phyloP scores from a whole-genome alignment of 2,329 filamentous ascomycete genomes.

The Blastomyces gilchristii region DNA sequence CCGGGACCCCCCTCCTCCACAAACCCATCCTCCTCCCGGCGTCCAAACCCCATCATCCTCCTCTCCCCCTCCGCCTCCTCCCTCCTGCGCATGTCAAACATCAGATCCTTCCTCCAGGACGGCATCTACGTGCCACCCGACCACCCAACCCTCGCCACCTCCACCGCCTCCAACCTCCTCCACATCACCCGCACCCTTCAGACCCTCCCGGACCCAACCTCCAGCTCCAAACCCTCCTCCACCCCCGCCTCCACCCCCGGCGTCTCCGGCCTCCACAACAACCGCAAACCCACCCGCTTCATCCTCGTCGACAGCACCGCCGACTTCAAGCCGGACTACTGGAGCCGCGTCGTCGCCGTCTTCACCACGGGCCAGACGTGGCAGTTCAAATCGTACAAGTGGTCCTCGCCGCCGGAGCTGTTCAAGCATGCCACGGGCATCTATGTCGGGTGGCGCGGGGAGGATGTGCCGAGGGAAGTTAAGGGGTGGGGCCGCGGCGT shows the following conservation, averaged over 20 bases:
- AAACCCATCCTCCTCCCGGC: conserved; percentile 32
- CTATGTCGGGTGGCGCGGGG: conserved; percentile 84
- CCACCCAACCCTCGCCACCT: conserved; percentile 48
- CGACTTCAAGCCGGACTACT: conserved; percentile 97
- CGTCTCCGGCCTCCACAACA: conserved; percentile 31
- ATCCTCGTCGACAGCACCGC: conserved; percentile 89
- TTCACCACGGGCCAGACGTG: conserved; percentile 96
- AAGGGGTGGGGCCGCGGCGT: conserved; percentile 80
- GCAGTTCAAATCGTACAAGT: conserved; percentile 99
- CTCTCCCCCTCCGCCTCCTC: conserved; percentile 93
- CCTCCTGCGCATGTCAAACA: conserved; percentile 87
- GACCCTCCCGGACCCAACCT: conserved; percentile 29
- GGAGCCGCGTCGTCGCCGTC: conserved; percentile 86
- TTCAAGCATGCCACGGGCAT: conserved; percentile 82
- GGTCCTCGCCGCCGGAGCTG: conserved; percentile 76
- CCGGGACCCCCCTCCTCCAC: conserved; percentile 37
- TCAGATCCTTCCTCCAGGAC: conserved; percentile 82
- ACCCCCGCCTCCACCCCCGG: background rate
- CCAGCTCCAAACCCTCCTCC: conserved; percentile 12
- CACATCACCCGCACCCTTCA: conserved; percentile 72
- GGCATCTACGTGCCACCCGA: conserved; percentile 73
- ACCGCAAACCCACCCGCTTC: conserved; percentile 69
- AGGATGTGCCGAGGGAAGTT: conserved; percentile 66
- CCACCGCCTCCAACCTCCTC: conserved; percentile 65
- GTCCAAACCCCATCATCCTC: conserved; percentile 79